Evolutionary conservation across 768 basidiomycete species (phyloP).

Genomic region (Leccinum obscurum): DNA sequence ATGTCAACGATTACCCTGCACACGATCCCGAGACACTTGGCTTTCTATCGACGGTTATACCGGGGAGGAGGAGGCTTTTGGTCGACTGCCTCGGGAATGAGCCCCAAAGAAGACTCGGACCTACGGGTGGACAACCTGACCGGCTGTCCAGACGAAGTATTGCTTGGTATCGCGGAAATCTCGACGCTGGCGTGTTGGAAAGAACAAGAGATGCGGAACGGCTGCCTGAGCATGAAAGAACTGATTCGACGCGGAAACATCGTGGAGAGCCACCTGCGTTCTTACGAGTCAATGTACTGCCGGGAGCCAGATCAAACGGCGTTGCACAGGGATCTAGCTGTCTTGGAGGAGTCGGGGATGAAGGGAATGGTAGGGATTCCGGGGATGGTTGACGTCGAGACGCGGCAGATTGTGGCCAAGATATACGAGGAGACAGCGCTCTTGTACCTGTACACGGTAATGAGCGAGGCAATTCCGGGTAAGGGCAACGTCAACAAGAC

Average conservation of each 20-base stretch:
- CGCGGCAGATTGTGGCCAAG: slow-evolving; percentile 47
- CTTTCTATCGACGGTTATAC: slow-evolving; percentile 67
- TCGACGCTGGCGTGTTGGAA: slow-evolving; percentile 80
- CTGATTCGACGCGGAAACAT: slow-evolving; percentile 70
- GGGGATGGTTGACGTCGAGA: slow-evolving; percentile 37
- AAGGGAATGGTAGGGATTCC: slow-evolving; percentile 32
- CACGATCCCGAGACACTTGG: slow-evolving; percentile 63
- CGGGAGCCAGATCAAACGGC: slow-evolving; percentile 36
- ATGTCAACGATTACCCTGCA: slow-evolving; percentile 63
- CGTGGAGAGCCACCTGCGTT: slow-evolving; percentile 66
- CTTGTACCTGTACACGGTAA: slow-evolving; percentile 68
- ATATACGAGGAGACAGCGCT: slow-evolving; percentile 67
- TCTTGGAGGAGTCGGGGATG: slow-evolving; percentile 17
- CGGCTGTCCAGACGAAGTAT: slow-evolving; percentile 77
- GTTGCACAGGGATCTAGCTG: slow-evolving; percentile 42
- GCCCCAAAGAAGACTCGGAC: slow-evolving; percentile 40
- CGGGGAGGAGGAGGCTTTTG: slow-evolving; percentile 51
- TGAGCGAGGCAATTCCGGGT: slow-evolving; percentile 73
- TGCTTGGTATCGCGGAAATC: slow-evolving; percentile 74
- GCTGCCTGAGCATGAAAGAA: slow-evolving; percentile 70
- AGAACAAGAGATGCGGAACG: slow-evolving; percentile 57
- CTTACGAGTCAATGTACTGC: slow-evolving; percentile 35
- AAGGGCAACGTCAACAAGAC: slow-evolving; percentile 25
- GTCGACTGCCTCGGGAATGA: slow-evolving; percentile 31
- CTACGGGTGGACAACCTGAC: slow-evolving; percentile 67